A percentile compares a stretch with the other conserved stretches of the same genome.
These are phyloP conservation scores for Hansenula sp. DNA, from an alignment of 1,139 yeast species.

Conservation along the genomic window DNA sequence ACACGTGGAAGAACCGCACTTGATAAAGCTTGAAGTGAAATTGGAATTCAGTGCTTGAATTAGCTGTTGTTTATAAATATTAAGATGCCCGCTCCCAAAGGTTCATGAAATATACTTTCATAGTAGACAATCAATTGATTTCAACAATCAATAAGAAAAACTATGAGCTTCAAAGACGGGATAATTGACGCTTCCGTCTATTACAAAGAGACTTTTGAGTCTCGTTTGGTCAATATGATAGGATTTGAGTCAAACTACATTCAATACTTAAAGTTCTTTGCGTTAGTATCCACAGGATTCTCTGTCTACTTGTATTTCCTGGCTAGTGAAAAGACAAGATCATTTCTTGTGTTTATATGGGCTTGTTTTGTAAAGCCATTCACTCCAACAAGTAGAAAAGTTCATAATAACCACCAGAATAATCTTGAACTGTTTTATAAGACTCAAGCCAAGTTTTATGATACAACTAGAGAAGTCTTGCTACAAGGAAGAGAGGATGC, in stretches of 20 bases:
- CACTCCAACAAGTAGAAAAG: slow-evolving; percentile 35
- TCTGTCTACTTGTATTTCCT: not conserved
- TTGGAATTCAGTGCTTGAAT: no score
- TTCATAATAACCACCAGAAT: slow-evolving; percentile 50
- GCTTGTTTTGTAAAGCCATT: slow-evolving; percentile 71
- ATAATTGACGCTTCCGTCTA: not conserved
- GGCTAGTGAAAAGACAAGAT: slow-evolving; percentile 11
- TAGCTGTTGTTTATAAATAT: not conserved
- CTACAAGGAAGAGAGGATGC: slow-evolving; percentile 71
- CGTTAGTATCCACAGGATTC: not conserved
- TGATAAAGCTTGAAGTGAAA: no score
- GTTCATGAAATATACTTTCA: not conserved
- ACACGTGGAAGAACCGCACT: no score
- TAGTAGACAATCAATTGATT: no score
- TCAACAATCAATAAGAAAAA: slow-evolving; percentile 2
- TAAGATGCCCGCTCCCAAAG: not conserved
- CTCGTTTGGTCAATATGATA: not conserved
- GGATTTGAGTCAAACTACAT: not conserved
- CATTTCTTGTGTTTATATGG: slow-evolving; percentile 29
- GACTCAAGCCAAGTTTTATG: slow-evolving; percentile 74
- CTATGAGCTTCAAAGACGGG: not conserved
- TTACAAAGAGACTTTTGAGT: not conserved
- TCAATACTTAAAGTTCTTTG: not conserved
- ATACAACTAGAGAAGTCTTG: slow-evolving; percentile 57
- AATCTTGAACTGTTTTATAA: slow-evolving; percentile 69